A percentile compares a stretch with the other conserved stretches of the same genome.
Evolutionary conservation across 805 yeast genomes (phyloP).

Genomic region (Starmerella sirachaensis): DNA sequence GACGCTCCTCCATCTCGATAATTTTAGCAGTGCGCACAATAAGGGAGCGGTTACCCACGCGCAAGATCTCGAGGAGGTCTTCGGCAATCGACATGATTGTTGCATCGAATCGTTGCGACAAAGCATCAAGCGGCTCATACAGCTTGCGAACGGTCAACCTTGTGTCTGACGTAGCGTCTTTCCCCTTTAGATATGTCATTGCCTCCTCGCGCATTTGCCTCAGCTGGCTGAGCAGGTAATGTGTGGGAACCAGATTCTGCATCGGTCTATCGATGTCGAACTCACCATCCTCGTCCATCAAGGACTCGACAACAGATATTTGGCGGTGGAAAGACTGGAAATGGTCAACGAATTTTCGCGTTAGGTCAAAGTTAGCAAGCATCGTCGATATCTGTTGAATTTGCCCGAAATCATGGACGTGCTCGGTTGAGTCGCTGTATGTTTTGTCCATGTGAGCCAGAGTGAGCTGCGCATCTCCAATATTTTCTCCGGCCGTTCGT

Average conservation of each 20-base stretch:
- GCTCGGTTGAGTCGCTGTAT: constrained; percentile 44
- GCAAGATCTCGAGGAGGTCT: constrained; percentile 59
- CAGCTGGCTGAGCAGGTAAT: constrained; percentile 55
- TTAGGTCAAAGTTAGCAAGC: constrained; percentile 61
- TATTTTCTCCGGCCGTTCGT: constrained; percentile 31
- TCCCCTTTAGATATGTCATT: constrained; percentile 8
- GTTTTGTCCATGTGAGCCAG: constrained; percentile 33
- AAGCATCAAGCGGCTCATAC: constrained; percentile 37
- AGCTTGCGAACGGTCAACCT: constrained; percentile 52
- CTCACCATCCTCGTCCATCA: constrained; percentile 40
- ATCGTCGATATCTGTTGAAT: constrained; percentile 55
- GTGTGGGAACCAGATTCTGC: constrained; percentile 51
- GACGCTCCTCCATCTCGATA: constrained; percentile 66
- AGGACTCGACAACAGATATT: constrained; percentile 37
- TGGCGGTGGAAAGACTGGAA: constrained; percentile 46
- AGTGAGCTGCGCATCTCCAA: constrained; percentile 29
- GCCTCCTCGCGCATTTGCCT: constrained; percentile 73
- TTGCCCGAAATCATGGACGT: constrained; percentile 55
- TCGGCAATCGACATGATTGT: constrained; percentile 54
- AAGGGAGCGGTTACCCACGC: constrained; percentile 54
- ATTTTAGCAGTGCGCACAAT: constrained; percentile 64
- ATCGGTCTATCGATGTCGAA: constrained; percentile 34
- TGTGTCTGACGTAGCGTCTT: constrained; percentile 46
- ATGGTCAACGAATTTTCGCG: constrained; percentile 50
- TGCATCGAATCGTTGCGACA: constrained; percentile 49